These are phyloP conservation scores for Eutrema heterophyllum DNA, from an alignment of 345 rosid genomes.

Conservation along the genomic window DNA sequence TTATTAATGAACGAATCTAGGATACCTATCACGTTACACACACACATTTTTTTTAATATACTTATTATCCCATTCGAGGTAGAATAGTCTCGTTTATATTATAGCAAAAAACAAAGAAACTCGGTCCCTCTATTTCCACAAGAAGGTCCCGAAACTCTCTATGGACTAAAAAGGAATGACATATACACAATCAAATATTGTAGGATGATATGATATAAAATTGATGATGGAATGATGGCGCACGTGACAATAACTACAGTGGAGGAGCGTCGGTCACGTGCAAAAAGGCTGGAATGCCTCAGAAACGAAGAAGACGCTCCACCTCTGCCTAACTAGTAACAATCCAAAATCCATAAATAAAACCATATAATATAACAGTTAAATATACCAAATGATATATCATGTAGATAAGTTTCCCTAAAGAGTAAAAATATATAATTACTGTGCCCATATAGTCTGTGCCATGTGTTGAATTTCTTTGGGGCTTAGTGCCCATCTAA, in stretches of 20 bases:
- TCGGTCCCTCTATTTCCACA: constrained; percentile 20
- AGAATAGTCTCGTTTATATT: constrained; percentile 12
- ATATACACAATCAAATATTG: background rate
- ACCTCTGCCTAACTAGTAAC: constrained; percentile 25
- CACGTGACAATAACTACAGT: constrained; percentile 59
- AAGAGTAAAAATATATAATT: constrained; percentile 12
- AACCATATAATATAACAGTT: background rate
- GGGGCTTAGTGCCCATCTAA: constrained; percentile 34
- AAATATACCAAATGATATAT: background rate
- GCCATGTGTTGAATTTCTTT: constrained; percentile 17
- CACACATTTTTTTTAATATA: constrained; percentile 10
- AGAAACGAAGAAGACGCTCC: constrained; percentile 32
- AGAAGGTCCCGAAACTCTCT: constrained; percentile 21
- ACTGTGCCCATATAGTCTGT: constrained; percentile 14
- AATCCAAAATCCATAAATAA: constrained; percentile 19
- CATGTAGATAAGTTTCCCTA: constrained; percentile 12
- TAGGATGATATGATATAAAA: constrained; percentile 15
- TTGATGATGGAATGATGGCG: constrained; percentile 47
- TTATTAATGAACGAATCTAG: constrained; percentile 6
- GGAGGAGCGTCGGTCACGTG: constrained; percentile 80
- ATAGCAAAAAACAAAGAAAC: constrained; percentile 4
- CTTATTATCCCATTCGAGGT: constrained; percentile 27
- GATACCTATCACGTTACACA: constrained; percentile 27
- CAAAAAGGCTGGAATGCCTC: constrained; percentile 49
- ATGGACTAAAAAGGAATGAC: constrained; percentile 2